These are phyloP conservation scores for Marchantia polymorpha DNA, from an alignment of 225 moss, liverwort and hornwort genomes.

Conservation along the genomic window DNA sequence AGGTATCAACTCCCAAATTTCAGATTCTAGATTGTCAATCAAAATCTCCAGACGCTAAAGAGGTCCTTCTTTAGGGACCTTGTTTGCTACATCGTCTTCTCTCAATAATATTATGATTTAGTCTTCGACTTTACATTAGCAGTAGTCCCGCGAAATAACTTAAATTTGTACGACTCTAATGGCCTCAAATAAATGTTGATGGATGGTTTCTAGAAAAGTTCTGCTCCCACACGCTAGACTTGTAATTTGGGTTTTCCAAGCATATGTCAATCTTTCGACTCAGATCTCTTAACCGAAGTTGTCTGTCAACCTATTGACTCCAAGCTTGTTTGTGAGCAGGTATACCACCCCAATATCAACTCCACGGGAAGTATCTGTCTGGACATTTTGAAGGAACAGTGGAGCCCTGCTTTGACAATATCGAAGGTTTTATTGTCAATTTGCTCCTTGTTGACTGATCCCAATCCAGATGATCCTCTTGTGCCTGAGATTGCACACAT, in stretches of 20 bases:
- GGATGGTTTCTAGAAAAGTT: neutral
- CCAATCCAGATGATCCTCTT: constrained; percentile 52
- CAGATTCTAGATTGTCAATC: too few species aligned
- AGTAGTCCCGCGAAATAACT: too few species aligned
- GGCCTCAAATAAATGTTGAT: too few species aligned
- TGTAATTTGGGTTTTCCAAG: neutral
- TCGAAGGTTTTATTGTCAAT: constrained; percentile 62
- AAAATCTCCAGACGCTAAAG: too few species aligned
- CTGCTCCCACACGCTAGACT: neutral
- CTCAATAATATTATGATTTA: too few species aligned
- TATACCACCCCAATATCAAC: constrained; percentile 75
- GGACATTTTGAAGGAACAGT: constrained; percentile 77
- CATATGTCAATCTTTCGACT: neutral
- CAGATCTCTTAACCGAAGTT: neutral
- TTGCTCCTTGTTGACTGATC: constrained; percentile 48
- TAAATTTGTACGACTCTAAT: too few species aligned
- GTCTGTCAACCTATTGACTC: neutral
- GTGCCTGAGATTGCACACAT: constrained; percentile 50
- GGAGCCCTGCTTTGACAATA: constrained; percentile 75
- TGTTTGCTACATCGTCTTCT: too few species aligned
- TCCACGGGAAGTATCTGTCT: constrained; percentile 73
- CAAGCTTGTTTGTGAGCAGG: constrained; percentile 32
- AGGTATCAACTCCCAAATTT: too few species aligned
- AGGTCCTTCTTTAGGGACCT: too few species aligned
- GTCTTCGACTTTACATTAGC: too few species aligned